phyloP scores from a whole-genome alignment of 2,329 filamentous ascomycete species.

The Tolypocladium ophioglossoides region DNA sequence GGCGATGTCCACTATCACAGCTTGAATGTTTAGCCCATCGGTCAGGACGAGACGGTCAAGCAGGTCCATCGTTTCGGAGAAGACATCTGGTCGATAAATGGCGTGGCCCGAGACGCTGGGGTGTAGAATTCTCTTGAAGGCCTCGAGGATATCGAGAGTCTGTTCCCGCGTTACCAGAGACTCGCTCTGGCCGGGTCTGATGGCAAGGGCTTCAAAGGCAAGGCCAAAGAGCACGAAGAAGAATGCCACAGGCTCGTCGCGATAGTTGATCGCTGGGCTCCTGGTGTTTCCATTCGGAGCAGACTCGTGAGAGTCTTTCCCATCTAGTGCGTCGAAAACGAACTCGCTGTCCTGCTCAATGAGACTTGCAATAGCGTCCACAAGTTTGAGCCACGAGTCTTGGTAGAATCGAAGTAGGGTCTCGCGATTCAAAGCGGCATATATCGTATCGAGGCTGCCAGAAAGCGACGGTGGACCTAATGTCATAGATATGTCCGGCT shows the following conservation, averaged over 20 bases:
- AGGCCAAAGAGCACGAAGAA: conserved; percentile 98
- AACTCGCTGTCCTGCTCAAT: conserved; percentile 98
- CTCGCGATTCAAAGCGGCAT: conserved; percentile 87
- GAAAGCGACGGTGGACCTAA: conserved; percentile 71
- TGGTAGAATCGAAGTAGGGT: conserved; percentile 94
- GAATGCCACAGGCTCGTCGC: conserved; percentile 94
- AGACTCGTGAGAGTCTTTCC: conserved; percentile 51
- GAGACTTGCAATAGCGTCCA: conserved; percentile 92
- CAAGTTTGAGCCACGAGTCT: conserved; percentile 90
- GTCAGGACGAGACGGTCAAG: conserved; percentile 88
- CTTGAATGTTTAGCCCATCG: conserved; percentile 79
- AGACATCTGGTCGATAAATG: conserved; percentile 91
- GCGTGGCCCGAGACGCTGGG: conserved; percentile 93
- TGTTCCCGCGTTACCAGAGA: conserved; percentile 62
- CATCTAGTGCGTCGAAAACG: conserved; percentile 92
- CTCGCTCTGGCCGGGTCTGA: conserved; percentile 46
- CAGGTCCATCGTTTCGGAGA: conserved; percentile 93
- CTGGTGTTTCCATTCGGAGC: conserved; percentile 43
- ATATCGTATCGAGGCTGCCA: conserved; percentile 84
- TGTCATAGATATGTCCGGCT: conserved; percentile 92
- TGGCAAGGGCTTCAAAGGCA: conserved; percentile 89
- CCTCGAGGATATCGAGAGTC: conserved; percentile 78
- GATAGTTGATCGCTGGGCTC: conserved; percentile 83
- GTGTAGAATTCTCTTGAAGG: conserved; percentile 87
- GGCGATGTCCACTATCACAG: conserved; percentile 88